Conservation (phyloP, 345 rosid species). For the Eucalyptus pauciflora region DNA sequence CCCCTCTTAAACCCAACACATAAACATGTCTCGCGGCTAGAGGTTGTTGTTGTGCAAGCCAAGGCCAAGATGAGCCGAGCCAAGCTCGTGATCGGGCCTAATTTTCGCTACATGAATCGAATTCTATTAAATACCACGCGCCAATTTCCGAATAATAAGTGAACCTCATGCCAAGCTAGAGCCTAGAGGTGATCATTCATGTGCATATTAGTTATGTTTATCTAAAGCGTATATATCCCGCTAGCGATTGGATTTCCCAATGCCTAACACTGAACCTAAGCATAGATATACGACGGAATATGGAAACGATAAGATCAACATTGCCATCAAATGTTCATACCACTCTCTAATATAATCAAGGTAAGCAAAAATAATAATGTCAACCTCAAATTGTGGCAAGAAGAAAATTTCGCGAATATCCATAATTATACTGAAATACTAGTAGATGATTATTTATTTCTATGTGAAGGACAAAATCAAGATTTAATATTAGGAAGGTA, state of each 20-base stretch:
- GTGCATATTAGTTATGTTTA: too few relatives aligned
- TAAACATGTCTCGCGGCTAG: rapidly evolving
- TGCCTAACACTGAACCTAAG: background rate
- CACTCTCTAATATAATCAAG: background rate
- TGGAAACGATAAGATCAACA: background rate
- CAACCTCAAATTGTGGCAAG: too few relatives aligned
- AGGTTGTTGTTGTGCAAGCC: background rate
- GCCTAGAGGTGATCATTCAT: background rate
- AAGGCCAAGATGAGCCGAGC: rapidly evolving
- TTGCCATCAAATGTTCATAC: background rate
- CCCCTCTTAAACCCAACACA: background rate
- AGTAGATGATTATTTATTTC: background rate
- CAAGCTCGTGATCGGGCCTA: background rate
- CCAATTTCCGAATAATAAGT: background rate
- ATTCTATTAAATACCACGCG: background rate
- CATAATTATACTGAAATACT: background rate
- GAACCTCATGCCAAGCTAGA: background rate
- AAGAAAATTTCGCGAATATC: background rate
- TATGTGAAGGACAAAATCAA: background rate
- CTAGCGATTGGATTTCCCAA: background rate
- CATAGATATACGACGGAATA: background rate
- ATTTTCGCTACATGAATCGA: background rate
- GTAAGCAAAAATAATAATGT: too few relatives aligned
- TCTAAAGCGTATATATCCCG: background rate
- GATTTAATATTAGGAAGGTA: background rate